Evolutionary conservation across 768 basidiomycete species (phyloP).

Genomic region (Suillus lakei): DNA sequence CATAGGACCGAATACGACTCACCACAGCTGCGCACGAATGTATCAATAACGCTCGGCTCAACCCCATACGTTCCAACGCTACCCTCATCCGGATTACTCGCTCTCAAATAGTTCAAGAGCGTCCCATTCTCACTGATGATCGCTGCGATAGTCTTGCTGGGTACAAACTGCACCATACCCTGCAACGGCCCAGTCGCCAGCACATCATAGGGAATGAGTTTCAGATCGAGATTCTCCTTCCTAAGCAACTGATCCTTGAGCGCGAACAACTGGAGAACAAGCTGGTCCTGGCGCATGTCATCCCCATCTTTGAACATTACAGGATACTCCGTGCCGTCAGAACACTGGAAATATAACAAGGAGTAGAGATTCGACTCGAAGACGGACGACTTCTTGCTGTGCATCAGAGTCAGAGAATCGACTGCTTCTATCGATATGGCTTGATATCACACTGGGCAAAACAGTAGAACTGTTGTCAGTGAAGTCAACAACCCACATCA

Average conservation of each 20-base stretch:
- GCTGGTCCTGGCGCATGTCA: conserved; percentile 97
- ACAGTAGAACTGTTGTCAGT: no score
- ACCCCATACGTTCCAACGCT: conserved; percentile 95
- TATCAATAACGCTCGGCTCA: conserved; percentile 93
- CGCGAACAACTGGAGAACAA: conserved; percentile 97
- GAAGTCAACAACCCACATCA: no score
- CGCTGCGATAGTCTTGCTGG: conserved; percentile 93
- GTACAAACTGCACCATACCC: conserved; percentile 96
- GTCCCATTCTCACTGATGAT: conserved; percentile 93
- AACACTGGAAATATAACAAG: conserved; percentile 86
- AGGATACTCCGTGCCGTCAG: conserved; percentile 85
- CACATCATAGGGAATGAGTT: conserved; percentile 90
- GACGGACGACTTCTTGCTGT: conserved; percentile 94
- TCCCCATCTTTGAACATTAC: conserved; percentile 99
- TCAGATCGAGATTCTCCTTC: conserved; percentile 94
- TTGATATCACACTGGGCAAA: no score
- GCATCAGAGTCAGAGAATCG: no score
- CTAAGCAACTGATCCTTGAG: conserved; percentile 93
- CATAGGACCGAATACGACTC: no score
- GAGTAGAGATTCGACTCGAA: conserved; percentile 98
- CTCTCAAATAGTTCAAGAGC: conserved; percentile 85
- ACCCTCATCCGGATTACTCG: conserved; percentile 90
- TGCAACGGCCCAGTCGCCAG: conserved; percentile 90
- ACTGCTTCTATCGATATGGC: no score
- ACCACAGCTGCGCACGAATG: conserved; percentile 89